phyloP scores from a whole-genome alignment of 148 eudicot species.

The Persicaria tinctoria region DNA sequence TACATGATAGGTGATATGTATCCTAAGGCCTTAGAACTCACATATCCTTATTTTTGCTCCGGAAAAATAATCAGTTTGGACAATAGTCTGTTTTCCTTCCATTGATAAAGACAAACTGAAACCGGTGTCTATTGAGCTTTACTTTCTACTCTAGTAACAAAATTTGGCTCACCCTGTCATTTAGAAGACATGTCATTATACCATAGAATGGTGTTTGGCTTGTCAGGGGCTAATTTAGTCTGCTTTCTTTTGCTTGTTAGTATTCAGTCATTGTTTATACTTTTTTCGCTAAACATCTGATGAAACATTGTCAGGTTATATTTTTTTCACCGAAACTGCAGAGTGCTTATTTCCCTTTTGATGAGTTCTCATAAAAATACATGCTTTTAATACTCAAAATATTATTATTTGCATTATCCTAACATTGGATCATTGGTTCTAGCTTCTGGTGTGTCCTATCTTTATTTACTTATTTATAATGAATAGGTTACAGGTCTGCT shows the following conservation, averaged over 20 bases:
- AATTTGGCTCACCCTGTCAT: neutral
- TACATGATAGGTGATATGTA: neutral
- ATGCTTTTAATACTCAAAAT: neutral
- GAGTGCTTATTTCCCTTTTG: neutral
- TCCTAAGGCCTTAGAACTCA: neutral
- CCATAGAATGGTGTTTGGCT: neutral
- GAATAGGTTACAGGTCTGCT: neutral
- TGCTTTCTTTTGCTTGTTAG: neutral
- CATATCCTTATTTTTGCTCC: neutral
- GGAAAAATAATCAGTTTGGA: neutral
- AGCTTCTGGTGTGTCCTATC: neutral
- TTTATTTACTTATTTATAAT: neutral
- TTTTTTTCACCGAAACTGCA: neutral
- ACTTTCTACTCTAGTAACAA: neutral
- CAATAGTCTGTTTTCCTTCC: neutral
- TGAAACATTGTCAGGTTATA: neutral
- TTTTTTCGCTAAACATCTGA: neutral
- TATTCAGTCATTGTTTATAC: neutral
- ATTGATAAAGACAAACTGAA: neutral
- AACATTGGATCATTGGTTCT: neutral
- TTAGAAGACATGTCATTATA: neutral
- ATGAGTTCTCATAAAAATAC: neutral
- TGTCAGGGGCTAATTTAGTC: neutral
- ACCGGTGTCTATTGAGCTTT: neutral
- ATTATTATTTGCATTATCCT: neutral